A percentile compares a stretch with the other conserved stretches of the same genome.
Evolutionary conservation across 192 early-diverging fungal species (phyloP).

Genomic region (Irineochytrium annulatum): DNA sequence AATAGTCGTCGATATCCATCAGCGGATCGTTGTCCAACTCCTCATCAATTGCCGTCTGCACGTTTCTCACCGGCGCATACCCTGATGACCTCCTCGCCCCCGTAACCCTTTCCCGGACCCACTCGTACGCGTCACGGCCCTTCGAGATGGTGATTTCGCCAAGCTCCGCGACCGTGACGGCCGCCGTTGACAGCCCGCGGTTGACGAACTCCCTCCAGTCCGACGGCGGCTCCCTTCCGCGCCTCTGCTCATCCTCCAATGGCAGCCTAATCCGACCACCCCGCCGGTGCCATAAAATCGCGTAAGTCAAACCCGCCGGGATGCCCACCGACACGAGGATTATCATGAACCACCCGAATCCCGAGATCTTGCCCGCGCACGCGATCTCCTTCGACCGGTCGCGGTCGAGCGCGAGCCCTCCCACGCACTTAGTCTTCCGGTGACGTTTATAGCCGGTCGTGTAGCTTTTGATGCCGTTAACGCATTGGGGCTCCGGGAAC

Average conservation of each 20-base stretch:
- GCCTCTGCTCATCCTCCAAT: too few species aligned
- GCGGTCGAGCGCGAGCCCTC: conserved; percentile 23
- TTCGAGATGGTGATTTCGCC: conserved; percentile 22
- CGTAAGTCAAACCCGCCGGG: conserved; percentile 22
- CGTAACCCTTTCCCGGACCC: conserved; percentile 11
- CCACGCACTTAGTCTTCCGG: conserved; percentile 28
- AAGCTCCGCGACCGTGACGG: conserved; percentile 16
- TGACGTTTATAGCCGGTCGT: conserved; percentile 27
- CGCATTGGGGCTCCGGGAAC: conserved; percentile 18
- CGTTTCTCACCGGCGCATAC: conserved; percentile 20
- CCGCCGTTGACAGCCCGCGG: conserved; percentile 1
- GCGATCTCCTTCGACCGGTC: background rate
- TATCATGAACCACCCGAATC: conserved; percentile 24
- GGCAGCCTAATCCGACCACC: conserved; percentile 39
- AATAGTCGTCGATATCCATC: conserved; percentile 30
- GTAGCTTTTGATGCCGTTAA: conserved; percentile 11
- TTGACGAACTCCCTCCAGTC: too few species aligned
- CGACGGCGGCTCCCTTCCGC: too few species aligned
- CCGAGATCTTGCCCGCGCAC: conserved; percentile 14
- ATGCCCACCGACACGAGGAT: conserved; percentile 30
- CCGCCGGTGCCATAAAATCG: conserved; percentile 22
- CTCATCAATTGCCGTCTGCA: background rate
- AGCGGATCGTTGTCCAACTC: conserved; percentile 20
- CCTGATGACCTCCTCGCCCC: conserved; percentile 11
- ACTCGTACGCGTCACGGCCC: conserved; percentile 14